Evolutionary conservation across 176 grass and related monocot species (phyloP), one percentile per base, ranked within the genome.

Genomic region (Metroxylon sagu): DNA sequence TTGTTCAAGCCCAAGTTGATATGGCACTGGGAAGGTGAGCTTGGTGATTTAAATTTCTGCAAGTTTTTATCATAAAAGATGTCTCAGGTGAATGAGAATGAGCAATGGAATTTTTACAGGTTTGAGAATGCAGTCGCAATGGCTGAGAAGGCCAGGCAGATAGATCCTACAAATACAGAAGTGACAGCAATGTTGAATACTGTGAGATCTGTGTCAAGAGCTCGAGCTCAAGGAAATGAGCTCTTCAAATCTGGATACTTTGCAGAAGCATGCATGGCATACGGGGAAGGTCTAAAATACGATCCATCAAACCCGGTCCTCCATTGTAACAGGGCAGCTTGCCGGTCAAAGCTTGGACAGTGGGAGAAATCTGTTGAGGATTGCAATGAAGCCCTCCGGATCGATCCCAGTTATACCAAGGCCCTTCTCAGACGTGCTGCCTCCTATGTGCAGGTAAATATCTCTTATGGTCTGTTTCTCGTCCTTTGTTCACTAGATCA

Each of bases 321-420:
- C 18, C 67, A 88, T 57, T 98, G 93, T 76, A 98, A 98, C 63
- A 81, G 93, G 65, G 93, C 93, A 50, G 93, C 93, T 61, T 92
- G 93, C 52, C 77, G 87, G 74, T 88, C 78, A 50, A 98, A 92
- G 70, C 76, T 98, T 65, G 84, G 86, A 12, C 66, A 61, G 35
- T 98, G 93, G 93, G 78, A 80, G 10, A 98, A 92, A 50, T 83
- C 84, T 2, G 60, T 98, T 70, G 87, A 85, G 7, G 87, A 98
- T 75, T 98, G 93, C 69, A 92, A 83, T 10, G 93, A 83, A 48
- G 93, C 87, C 55, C 60, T 98, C 26, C 88, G 79, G 75, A 80
- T 98, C 62, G 84, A 80, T 19, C 93, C 93, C 15, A 92, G 72
- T 67, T 98, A 98, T 64, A 92, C 81, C 17, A 98, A 98, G 74